Evolutionary conservation across 345 rosid species (phyloP).

Genomic region (Moringa oleifera): DNA sequence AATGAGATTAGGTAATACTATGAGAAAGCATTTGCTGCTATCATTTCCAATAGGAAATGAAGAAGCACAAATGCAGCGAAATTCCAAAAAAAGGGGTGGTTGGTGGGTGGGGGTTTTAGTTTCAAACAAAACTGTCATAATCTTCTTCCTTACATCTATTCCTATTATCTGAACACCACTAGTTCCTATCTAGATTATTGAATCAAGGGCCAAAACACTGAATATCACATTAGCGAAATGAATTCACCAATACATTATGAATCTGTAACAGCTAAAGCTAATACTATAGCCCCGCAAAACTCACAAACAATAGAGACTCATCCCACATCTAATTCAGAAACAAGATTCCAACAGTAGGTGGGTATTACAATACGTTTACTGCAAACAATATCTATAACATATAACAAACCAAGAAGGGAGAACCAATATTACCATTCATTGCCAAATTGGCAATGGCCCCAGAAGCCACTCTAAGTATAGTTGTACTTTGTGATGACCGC

Average conservation of each 20-base stretch:
- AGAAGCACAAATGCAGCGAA: not conserved
- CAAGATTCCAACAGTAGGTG: not conserved
- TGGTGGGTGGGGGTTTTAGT: no score
- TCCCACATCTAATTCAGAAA: not conserved
- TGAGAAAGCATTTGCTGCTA: not conserved
- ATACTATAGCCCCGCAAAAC: not conserved
- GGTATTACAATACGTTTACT: not conserved
- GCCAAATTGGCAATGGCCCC: slow-evolving; percentile 97
- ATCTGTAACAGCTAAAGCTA: not conserved
- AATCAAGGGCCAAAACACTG: not conserved
- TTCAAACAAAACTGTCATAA: not conserved
- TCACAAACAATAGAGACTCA: not conserved
- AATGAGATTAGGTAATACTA: not conserved
- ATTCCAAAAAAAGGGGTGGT: no score
- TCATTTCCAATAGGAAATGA: not conserved
- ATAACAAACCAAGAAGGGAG: slow-evolving; percentile 10
- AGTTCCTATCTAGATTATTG: not conserved
- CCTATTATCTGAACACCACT: not conserved
- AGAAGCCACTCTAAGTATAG: slow-evolving; percentile 90
- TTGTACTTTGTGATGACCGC: slow-evolving; percentile 59
- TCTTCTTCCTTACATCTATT: not conserved
- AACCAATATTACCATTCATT: slow-evolving; percentile 66
- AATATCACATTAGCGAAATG: not conserved
- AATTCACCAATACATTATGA: not conserved
- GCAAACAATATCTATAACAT: not conserved